Evolutionary conservation across 495 filamentous ascomycete species (phyloP), one percentile per base, ranked within the genome.

Genomic region (Xeromyces bisporus): DNA sequence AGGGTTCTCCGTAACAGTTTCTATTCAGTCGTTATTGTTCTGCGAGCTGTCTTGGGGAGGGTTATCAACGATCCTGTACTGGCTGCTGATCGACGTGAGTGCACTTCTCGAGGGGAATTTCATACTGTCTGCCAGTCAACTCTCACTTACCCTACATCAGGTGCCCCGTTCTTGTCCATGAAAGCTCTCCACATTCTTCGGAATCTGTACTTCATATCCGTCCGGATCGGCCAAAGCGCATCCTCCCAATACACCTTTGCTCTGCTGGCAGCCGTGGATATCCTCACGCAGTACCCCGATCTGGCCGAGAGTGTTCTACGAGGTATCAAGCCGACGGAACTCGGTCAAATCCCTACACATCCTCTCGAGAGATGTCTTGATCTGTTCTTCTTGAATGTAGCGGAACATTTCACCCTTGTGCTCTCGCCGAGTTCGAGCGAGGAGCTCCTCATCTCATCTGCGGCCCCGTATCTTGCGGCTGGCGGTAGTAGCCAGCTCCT

Each of bases 361-460:
- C 79, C 86, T 1, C 58, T 91, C 10, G 73, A 87, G 41, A 64
- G 83, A 28, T 82, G 71, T 39, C 60, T 83, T 7, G 80, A 92
- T 51, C 72, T 93, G 31, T 97, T 79, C 64, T 96, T 92, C 54
- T 69, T 97, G 26, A 93, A 93, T 47, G 73, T 71, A 2, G 71
- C 76, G 8, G 89, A 97, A 46, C 82, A 93, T 44, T 78, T 96
- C 45, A 76, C 80, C 0, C 53, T 81, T 12, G 54, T 73, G 12
- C 53, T 96, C 6, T 55, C 78, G 0, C 64, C 76, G 2, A 44
- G 60, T 6, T 61, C 66, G 12, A 79, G 70, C 44, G 81, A 92
- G 39, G 61, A 75, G 8, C 58, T 93, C 1, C 66, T 93, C 17
- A 56, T 93, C 24, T 63, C 71, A 9, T 73, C 80, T 2, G 77